Evolutionary conservation across 345 rosid genomes (phyloP).

Genomic region (Camelina hispida): DNA sequence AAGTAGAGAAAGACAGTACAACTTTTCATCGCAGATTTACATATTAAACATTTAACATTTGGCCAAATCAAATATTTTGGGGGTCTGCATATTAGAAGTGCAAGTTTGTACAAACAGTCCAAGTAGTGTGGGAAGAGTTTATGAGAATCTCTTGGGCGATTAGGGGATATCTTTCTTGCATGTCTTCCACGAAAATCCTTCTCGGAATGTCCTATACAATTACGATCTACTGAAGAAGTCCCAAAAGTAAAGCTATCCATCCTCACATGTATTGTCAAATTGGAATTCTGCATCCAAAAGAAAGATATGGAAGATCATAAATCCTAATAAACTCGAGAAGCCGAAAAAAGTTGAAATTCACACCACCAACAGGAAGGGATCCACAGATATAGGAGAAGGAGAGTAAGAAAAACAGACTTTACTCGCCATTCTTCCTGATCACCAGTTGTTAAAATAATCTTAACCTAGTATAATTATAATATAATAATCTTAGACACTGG

Average conservation of each 20-base stretch:
- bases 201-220: background rate
- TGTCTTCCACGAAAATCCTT: background rate
- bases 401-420: background rate
- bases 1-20: no score
- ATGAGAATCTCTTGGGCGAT: background rate
- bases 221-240: background rate
- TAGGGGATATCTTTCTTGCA: background rate
- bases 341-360: background rate
- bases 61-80: constrained; percentile 6
- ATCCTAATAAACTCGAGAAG: background rate
- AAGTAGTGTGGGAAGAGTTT: constrained; percentile 13
- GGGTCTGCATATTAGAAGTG: constrained; percentile 10
- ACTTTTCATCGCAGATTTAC: background rate
- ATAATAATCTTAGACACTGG: no score
- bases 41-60: constrained; percentile 17
- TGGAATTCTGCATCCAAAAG: constrained; percentile 21
- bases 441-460: background rate
- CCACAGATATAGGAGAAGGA: background rate
- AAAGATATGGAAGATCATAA: background rate
- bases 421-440: background rate
- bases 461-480: no score
- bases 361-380: background rate
- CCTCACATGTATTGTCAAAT: constrained; percentile 9
- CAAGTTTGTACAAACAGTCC: constrained; percentile 5
- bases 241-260: constrained; percentile 2